Base-by-base conservation (phyloP, 2,329 filamentous ascomycete species). In the Curvularia verruculosa region DNA sequence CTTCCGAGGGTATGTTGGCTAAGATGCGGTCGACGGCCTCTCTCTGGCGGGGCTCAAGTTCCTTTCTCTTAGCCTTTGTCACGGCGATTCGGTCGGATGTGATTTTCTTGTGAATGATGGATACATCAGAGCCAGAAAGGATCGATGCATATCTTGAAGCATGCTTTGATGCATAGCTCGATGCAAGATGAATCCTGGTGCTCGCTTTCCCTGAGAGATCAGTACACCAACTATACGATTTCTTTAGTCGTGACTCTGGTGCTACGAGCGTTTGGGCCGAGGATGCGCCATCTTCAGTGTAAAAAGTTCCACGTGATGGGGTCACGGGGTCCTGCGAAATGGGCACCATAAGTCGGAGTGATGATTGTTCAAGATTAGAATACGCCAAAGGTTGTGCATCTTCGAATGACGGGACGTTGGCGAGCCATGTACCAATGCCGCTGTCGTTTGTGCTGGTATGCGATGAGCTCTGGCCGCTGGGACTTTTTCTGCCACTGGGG, bases 341-440 rank as follows among this genome's bases (percentile, higher is more conserved):
- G 12, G 58, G 47, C n/a, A 57, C 66, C 10, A 60, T 59, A n/a
- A 56, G 54, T 24, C 46, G 43, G 21, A 49, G 18, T 15, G 49
- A 21, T 5, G 52, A 39, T 21, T 21, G 40, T 39, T 36, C 46
- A n/a, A 53, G 50, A 19, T 48, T 59, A 1, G 64, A 66, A 43
- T 65, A 65, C 5, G 60, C 64, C 1, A 68, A 37, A 9, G 66
- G 54, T 18, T 60, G 57, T 5, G 55, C 60, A 19, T 68, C 61
- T 47, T 63, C 60, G 40, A 61, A 67, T n/a, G 55, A 63, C 7
- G 68, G 65, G 10, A 73, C 65, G 40, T 69, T 65, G 10, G 69
- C 68, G 23, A 73, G 67, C 70, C 70, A 73, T 12, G 65, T 69
- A 1, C 69, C 68, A 18, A 73, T 72, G 7, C 67, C 64, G 40